A percentile compares a stretch with the other conserved stretches of the same genome.
Conservation (phyloP, 2,329 filamentous ascomycete species). For the Ophiostoma ips region DNA sequence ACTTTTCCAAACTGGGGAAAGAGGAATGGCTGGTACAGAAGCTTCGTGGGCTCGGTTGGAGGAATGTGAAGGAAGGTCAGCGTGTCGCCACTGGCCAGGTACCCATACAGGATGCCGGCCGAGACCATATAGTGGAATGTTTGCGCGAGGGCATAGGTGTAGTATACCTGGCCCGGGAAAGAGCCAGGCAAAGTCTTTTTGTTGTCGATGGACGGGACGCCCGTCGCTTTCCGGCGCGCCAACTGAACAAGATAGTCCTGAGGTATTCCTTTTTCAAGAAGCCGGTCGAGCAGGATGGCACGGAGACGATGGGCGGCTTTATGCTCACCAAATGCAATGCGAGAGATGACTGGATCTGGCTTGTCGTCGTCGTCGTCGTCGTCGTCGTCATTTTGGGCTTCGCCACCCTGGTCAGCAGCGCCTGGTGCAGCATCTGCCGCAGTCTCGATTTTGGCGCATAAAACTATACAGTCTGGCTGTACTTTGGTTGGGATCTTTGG, state of each 20-base stretch:
- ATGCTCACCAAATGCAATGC: background rate
- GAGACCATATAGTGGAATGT: slow-evolving; percentile 9
- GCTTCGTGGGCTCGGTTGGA: background rate
- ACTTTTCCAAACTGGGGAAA: background rate
- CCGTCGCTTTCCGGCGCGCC: background rate
- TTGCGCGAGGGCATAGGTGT: background rate
- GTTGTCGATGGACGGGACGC: background rate
- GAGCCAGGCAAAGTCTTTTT: background rate
- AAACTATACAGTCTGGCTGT: background rate
- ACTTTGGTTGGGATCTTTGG: background rate
- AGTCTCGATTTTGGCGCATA: background rate
- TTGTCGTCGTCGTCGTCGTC: background rate
- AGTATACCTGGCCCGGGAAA: background rate
- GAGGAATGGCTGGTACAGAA: background rate
- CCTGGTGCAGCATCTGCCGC: background rate
- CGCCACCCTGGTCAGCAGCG: background rate
- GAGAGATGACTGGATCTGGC: background rate
- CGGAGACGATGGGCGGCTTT: background rate
- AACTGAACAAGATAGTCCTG: background rate
- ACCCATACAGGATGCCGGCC: slow-evolving; percentile 7
- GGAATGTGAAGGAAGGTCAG: slow-evolving; percentile 4
- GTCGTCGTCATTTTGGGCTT: background rate
- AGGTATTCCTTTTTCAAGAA: background rate
- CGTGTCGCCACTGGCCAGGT: slow-evolving; percentile 3
- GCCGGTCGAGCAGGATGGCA: background rate